Percentiles rank a stretch among this genome's conserved stretches.
phyloP scores from a whole-genome alignment of 345 rosid species.

The Eucalyptus globulus region DNA sequence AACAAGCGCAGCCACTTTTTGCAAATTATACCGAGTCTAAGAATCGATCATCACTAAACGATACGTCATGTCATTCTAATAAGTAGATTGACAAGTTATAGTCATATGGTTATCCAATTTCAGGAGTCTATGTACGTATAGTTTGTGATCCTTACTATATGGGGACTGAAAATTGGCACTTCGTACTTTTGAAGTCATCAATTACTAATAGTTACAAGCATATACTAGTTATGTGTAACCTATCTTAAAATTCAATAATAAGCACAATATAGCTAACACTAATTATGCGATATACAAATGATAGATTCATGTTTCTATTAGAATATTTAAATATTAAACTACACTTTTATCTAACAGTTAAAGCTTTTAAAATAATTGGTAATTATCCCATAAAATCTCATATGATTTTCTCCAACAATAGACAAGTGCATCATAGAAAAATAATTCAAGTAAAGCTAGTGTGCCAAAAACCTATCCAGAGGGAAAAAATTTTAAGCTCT shows the following conservation, averaged over 20 bases:
- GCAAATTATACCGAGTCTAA: not conserved
- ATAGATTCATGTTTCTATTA: not conserved
- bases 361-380: too few relatives aligned
- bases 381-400: not conserved
- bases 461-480: not conserved
- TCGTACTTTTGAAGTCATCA: not conserved
- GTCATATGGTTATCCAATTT: not conserved
- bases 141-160: not conserved
- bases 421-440: not conserved
- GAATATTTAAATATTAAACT: too few relatives aligned
- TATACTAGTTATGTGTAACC: not conserved
- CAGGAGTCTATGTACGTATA: not conserved
- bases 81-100: not conserved
- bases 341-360: too few relatives aligned
- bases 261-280: not conserved
- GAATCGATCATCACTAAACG: not conserved
- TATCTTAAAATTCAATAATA: not conserved
- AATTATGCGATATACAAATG: not conserved
- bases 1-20: not conserved
- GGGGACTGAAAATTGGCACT: not conserved
- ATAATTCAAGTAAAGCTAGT: not conserved
- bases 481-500: not conserved
- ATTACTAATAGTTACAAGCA: not conserved
- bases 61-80: not conserved
- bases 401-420: not conserved